Base-by-base conservation (phyloP, 1,284 basidiomycete genomes). In the Coniferiporia sulphurascens region DNA sequence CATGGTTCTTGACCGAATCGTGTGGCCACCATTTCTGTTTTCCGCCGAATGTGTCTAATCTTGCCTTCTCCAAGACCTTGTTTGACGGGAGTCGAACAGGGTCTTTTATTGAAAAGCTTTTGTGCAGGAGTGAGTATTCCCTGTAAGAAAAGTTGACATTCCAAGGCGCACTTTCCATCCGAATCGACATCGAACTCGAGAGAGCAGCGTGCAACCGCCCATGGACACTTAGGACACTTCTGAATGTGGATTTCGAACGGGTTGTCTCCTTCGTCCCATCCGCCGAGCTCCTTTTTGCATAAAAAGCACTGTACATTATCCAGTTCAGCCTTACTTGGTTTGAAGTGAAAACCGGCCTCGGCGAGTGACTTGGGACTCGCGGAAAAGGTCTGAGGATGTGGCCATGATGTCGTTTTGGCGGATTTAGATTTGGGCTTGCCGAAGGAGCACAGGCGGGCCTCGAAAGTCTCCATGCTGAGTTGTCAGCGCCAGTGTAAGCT, bases 291-390 rank as follows among this genome's bases (percentile, higher is more conserved):
- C 66, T 92, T 89, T 50, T 77, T 78, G 72, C 92, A 95, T 55
- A 85, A 71, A 68, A 85, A 93, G 70, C 93, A 95, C 4, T 78
- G 78, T 22, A 88, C 88, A 63, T 81, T 85, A 71, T 91, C 89
- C 32, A 74, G 75, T 61, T 85, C 81, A 10, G 82, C 78, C 62
- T 73, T 72, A 65, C 80, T 81, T 0, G 89, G 89, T 58, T 77
- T 77, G 71, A 79, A 91, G 76, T 83, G 93, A 74, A 94, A 95
- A 12, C 92, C 92, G 2, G 92, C 92, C 62, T 87, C 82, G 1
- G 92, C 87, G 27, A 95, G 82, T 3, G 79, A 76, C 52, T 78
- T 72, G 1, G 92, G 85, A 48, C 81, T 92, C 49, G 92, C 86
- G 60, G 74, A 72, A 70, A 82, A 87, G 44, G 72, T 67, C 0